Percentiles rank a stretch among this genome's conserved stretches.
phyloP scores from a whole-genome alignment of 2,329 filamentous ascomycete genomes.

The Neopestalotiopsis sp. region DNA sequence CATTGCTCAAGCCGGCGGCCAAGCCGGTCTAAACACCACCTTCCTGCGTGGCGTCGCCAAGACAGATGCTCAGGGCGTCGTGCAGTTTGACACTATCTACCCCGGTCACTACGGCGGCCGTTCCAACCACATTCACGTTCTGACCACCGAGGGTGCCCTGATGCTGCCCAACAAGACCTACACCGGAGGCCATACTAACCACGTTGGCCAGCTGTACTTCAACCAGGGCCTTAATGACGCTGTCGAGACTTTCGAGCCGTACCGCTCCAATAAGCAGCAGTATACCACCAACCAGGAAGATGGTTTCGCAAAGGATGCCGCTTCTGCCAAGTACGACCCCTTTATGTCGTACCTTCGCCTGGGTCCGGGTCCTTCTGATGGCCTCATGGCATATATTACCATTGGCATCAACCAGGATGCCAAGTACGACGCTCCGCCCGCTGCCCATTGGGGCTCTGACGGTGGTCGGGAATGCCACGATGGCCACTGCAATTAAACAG shows the following conservation, averaged over 20 bases:
- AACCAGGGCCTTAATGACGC: slow-evolving; percentile 60
- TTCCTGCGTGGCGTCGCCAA: slow-evolving; percentile 47
- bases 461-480: not conserved
- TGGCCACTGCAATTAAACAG: not conserved
- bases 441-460: not conserved
- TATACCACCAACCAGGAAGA: not conserved
- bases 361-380: not conserved
- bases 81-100: slow-evolving; percentile 47
- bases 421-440: not conserved
- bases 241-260: not conserved
- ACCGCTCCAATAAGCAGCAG: not conserved
- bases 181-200: slow-evolving; percentile 46
- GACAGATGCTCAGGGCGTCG: slow-evolving; percentile 47
- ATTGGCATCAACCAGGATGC: not conserved
- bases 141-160: slow-evolving; percentile 47
- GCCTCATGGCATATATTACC: not conserved
- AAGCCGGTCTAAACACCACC: slow-evolving; percentile 48
- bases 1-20: slow-evolving; percentile 46
- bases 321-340: not conserved
- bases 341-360: slow-evolving; percentile 10
- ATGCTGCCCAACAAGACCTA: slow-evolving; percentile 52
- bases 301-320: not conserved
- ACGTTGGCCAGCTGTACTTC: slow-evolving; percentile 71
- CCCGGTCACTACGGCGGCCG: slow-evolving; percentile 51
- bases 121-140: slow-evolving; percentile 54